Conservation (phyloP, 2,329 filamentous ascomycete species). For the Diaporthe citriasiana region DNA sequence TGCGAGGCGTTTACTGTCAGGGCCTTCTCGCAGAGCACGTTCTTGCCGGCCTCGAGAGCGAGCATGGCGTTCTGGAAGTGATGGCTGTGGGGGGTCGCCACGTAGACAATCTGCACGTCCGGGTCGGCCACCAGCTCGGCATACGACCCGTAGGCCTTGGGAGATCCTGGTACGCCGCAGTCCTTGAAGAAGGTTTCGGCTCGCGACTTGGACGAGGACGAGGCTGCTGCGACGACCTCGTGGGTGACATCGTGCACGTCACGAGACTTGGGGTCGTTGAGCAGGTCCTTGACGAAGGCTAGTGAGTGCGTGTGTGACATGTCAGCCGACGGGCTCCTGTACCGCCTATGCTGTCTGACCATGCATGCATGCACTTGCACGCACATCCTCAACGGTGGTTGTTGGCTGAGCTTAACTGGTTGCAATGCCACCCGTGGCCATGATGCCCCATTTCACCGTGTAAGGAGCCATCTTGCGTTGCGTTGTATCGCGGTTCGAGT, state of each 20-base stretch:
- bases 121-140: conserved; percentile 83
- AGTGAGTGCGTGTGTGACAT: not conserved
- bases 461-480: conserved; percentile 59
- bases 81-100: conserved; percentile 92
- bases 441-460: conserved; percentile 71
- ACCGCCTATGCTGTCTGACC: not conserved
- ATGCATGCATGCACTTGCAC: not conserved
- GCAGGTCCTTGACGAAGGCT: conserved; percentile 83
- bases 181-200: conserved; percentile 81
- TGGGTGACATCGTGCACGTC: conserved; percentile 81
- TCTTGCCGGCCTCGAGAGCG: conserved; percentile 85
- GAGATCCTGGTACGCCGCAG: conserved; percentile 76
- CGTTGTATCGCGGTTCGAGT: not conserved
- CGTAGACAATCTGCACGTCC: conserved; percentile 87
- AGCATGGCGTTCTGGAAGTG: conserved; percentile 93
- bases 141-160: conserved; percentile 85
- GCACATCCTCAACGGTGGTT: not conserved
- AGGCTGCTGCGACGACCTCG: conserved; percentile 83
- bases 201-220: conserved; percentile 78
- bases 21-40: conserved; percentile 92
- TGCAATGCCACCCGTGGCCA: conserved; percentile 73
- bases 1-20: conserved; percentile 88
- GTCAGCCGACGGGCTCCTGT: conserved; percentile 22
- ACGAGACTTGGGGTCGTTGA: conserved; percentile 78
- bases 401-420: conserved; percentile 39